Evolutionary conservation across 495 filamentous ascomycete genomes (phyloP).

Genomic region (Hypoxylon lenormandii): DNA sequence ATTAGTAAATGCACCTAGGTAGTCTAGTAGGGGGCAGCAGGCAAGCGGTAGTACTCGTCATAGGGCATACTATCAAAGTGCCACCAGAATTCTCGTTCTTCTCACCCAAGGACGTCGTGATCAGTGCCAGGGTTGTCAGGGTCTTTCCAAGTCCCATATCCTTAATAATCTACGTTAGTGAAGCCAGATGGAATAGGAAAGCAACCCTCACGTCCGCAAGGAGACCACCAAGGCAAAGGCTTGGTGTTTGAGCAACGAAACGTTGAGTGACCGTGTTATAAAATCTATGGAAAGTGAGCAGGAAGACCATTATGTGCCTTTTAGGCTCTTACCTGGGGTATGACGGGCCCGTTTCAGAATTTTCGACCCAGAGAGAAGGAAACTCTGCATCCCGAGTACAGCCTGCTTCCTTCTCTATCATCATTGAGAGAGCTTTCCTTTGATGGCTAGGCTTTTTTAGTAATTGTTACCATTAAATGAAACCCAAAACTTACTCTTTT

Average conservation of each 20-base stretch:
- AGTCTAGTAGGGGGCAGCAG: no score
- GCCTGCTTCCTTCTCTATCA: constrained; percentile 35
- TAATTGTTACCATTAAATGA: neutral
- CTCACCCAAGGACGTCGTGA: constrained; percentile 10
- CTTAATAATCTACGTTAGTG: constrained; percentile 3
- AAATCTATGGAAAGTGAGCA: constrained; percentile 23
- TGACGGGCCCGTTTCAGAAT: neutral
- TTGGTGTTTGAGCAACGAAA: constrained; percentile 1
- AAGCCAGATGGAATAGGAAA: neutral
- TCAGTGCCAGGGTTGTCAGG: constrained; percentile 18
- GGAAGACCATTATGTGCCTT: neutral
- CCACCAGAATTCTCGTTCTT: neutral
- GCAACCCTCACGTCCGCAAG: constrained; percentile 27
- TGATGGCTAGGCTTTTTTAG: constrained; percentile 22
- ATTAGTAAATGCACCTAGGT: neutral
- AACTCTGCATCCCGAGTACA: constrained; percentile 19
- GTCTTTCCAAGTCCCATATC: constrained; percentile 38
- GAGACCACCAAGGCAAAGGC: constrained; percentile 31
- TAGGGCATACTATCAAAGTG: constrained; percentile 22
- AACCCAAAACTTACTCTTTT: constrained; percentile 16
- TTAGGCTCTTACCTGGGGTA: neutral
- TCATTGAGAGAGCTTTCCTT: constrained; percentile 27
- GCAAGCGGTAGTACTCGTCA: constrained; percentile 5
- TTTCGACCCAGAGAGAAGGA: constrained; percentile 25
- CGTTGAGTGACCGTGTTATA: constrained; percentile 28